These are phyloP conservation scores for Myxozyma sirexii DNA, from an alignment of 805 yeast genomes.

Conservation along the genomic window DNA sequence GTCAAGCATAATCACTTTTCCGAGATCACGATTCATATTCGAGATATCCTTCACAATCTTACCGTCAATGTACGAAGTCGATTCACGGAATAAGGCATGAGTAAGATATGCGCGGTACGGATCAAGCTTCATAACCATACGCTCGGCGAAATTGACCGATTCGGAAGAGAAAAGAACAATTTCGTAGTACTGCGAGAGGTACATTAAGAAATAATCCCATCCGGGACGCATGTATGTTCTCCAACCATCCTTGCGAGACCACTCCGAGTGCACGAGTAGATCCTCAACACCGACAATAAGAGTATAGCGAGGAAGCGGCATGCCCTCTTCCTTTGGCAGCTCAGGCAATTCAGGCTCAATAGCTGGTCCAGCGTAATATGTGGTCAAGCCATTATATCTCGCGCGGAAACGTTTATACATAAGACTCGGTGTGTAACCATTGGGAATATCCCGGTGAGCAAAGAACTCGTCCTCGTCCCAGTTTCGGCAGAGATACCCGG, in stretches of 20 bases:
- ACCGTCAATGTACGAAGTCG: conserved; percentile 86
- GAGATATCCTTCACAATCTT: conserved; percentile 86
- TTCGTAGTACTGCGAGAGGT: conserved; percentile 93
- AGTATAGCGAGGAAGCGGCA: conserved; percentile 74
- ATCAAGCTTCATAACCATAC: conserved; percentile 82
- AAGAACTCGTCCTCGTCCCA: conserved; percentile 63
- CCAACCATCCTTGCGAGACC: conserved; percentile 95
- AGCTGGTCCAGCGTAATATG: conserved; percentile 89
- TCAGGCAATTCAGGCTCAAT: conserved; percentile 85
- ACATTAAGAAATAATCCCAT: conserved; percentile 92
- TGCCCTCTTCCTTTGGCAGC: conserved; percentile 87
- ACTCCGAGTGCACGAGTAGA: conserved; percentile 82
- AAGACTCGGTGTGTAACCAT: conserved; percentile 68
- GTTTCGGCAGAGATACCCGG: conserved; percentile 24
- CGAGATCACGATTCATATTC: conserved; percentile 86
- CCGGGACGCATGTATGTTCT: conserved; percentile 99
- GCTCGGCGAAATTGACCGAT: conserved; percentile 82
- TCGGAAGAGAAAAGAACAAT: conserved; percentile 87
- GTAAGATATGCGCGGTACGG: conserved; percentile 89
- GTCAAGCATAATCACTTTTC: conserved; percentile 79
- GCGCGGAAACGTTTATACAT: conserved; percentile 70
- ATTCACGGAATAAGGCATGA: conserved; percentile 86
- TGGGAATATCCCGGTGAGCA: conserved; percentile 54
- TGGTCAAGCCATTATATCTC: conserved; percentile 74
- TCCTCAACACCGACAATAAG: conserved; percentile 89